Evolutionary conservation across 495 filamentous ascomycete genomes (phyloP).

Genomic region (Cercophora scortea): DNA sequence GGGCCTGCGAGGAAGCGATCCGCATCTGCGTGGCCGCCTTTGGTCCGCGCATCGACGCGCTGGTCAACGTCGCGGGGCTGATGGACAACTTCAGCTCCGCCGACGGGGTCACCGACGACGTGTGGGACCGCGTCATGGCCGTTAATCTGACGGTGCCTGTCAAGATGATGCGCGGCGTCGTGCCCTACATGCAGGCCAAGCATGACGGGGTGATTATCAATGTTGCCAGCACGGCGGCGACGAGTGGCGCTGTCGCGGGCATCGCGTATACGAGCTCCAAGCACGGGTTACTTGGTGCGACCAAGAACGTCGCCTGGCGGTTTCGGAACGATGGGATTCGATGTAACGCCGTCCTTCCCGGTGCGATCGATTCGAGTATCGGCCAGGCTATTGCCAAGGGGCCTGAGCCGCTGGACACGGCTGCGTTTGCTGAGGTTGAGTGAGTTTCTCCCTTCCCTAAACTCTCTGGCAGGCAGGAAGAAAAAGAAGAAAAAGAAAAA

Average conservation of each 20-base stretch:
- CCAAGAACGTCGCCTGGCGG: conserved; percentile 37
- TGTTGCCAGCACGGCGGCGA: conserved; percentile 29
- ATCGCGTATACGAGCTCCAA: conserved; percentile 33
- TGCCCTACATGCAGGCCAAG: conserved; percentile 26
- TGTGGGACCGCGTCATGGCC: conserved; percentile 26
- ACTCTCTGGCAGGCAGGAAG: neutral
- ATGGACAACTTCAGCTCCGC: conserved; percentile 30
- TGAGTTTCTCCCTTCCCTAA: conserved; percentile 1
- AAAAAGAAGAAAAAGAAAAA: neutral
- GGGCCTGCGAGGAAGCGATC: conserved; percentile 23
- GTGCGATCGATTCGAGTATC: conserved; percentile 14
- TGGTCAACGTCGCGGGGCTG: conserved; percentile 34
- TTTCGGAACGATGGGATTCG: conserved; percentile 28
- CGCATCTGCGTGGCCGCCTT: conserved; percentile 18
- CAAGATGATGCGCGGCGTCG: conserved; percentile 29
- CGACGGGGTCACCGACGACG: conserved; percentile 20
- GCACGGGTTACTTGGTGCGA: conserved; percentile 32
- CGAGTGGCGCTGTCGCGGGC: conserved; percentile 29
- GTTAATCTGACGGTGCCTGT: conserved; percentile 31
- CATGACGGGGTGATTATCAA: conserved; percentile 32
- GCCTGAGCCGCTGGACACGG: conserved; percentile 2
- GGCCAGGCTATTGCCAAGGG: conserved; percentile 10
- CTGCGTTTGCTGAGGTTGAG: conserved; percentile 18
- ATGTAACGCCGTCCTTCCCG: conserved; percentile 19
- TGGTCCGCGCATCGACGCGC: conserved; percentile 18